Evolutionary conservation across 345 rosid species (phyloP), one percentile per base, ranked within the genome.

Genomic region (Gossypium anomalum): DNA sequence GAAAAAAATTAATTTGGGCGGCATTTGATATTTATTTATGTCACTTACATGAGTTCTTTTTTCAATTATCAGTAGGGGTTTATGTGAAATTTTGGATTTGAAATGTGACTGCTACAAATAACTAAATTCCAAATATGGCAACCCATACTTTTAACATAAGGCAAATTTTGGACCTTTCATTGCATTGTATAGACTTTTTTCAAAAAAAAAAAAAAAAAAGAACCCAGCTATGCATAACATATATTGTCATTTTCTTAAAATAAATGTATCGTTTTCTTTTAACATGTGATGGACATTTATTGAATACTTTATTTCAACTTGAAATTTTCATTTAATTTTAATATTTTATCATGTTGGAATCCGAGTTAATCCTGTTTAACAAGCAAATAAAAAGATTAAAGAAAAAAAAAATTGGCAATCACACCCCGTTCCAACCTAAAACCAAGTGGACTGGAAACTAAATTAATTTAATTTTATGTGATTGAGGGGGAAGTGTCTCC

Each of bases 101-200:
- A 64, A 45, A 47, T 13, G 19, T 67, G 20, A 48, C 4, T 20
- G 53, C 34, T 45, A 7, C 38, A 67, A 7, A 66, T 27, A 67
- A 67, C 47, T 20, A 45, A 20, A 66, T 66, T 45, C 70, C 17
- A 66, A 62, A 66, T 41, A 19, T 43, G 69, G 27, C 27, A 65
- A 43, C 27, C 69, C 49, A 64, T 34, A 17, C 48, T n/a, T 34
- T 34, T 15, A 29, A 27, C 45, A 2, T 17, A 34, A 7, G 67
- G 47, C 47, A 34, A 8, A 34, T 34, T 65, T 43, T 43, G 51
- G 49, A 64, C 69, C 16, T 41, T 19, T 17, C 15, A 17, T 15
- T 64, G 1, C 15, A 17, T 15, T 64, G 1, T 25, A 7, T 13
- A 63, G 8, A 34, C 23, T 15, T 65, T 65, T 65, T 65, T 14